phyloP scores from a whole-genome alignment of 768 basidiomycete genomes.

The Mrakia frigida region DNA sequence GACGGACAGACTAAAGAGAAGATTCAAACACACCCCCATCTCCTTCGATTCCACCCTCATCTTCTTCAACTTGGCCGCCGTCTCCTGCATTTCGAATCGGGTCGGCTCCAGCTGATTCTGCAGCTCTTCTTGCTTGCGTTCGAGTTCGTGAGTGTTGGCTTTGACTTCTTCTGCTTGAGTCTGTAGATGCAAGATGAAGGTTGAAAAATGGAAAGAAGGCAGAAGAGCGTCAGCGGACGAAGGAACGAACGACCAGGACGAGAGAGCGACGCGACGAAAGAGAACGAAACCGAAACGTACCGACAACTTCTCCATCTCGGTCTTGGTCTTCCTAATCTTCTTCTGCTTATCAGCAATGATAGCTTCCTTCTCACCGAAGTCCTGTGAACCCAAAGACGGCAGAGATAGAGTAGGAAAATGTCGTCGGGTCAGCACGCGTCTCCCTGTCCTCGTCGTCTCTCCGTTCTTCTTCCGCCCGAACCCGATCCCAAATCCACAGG shows the following conservation, averaged over 20 bases:
- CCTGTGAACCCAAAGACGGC: too few relatives aligned
- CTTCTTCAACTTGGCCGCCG: neutral
- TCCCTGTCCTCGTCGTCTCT: too few relatives aligned
- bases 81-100: neutral
- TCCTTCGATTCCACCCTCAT: neutral
- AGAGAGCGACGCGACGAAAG: too few relatives aligned
- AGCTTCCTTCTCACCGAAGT: constrained; percentile 63
- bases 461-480: too few relatives aligned
- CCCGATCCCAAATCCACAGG: neutral
- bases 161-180: neutral
- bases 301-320: constrained; percentile 47
- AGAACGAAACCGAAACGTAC: neutral
- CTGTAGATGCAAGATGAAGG: neutral
- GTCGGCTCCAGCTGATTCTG: constrained; percentile 47
- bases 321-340: constrained; percentile 46
- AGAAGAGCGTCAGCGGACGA: neutral
- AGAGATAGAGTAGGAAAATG: too few relatives aligned
- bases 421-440: neutral
- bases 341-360: constrained; percentile 64
- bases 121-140: neutral
- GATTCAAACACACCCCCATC: neutral
- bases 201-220: too few relatives aligned
- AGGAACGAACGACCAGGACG: too few relatives aligned
- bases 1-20: too few relatives aligned
- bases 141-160: neutral